phyloP scores from a whole-genome alignment of 352 stramenopile genomes.

The Phytophthora litchii region DNA sequence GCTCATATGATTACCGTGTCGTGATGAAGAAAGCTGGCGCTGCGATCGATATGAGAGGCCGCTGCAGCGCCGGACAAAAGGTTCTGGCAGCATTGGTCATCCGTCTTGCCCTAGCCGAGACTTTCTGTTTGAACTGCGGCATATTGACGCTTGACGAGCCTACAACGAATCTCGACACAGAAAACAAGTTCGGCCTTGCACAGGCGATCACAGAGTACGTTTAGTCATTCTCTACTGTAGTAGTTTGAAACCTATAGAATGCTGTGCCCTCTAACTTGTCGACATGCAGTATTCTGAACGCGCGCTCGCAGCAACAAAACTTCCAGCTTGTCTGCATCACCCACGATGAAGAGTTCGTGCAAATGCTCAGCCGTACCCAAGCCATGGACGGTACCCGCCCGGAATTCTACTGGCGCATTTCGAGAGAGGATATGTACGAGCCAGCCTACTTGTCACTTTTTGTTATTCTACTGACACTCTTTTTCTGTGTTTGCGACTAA shows the following conservation, averaged over 20 bases:
- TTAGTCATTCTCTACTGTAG: background rate
- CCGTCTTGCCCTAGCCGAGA: conserved; percentile 97
- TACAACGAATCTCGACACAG: conserved; percentile 97
- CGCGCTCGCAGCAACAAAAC: conserved; percentile 95
- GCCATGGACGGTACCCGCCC: conserved; percentile 73
- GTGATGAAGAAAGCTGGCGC: conserved; percentile 98
- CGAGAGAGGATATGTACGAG: conserved; percentile 80
- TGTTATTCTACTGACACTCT: conserved; percentile 1
- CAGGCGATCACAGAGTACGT: conserved; percentile 89
- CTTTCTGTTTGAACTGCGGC: conserved; percentile 98
- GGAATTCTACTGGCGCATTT: conserved; percentile 88
- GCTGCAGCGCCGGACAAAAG: conserved; percentile 99
- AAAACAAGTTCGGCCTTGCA: conserved; percentile 95
- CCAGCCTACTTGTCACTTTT: background rate
- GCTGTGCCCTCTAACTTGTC: conserved; percentile 6
- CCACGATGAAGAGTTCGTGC: conserved; percentile 97
- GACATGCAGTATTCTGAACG: conserved; percentile 92
- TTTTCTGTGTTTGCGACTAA: background rate
- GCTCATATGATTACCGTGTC: conserved; percentile 99
- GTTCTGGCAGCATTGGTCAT: conserved; percentile 97
- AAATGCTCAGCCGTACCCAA: conserved; percentile 87
- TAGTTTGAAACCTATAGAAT: background rate
- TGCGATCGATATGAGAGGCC: conserved; percentile 98
- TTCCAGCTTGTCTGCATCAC: conserved; percentile 99
- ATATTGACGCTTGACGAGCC: conserved; percentile 99